Evolutionary conservation across 1,284 basidiomycete species (phyloP).

Genomic region (Leccinum angustisporum): DNA sequence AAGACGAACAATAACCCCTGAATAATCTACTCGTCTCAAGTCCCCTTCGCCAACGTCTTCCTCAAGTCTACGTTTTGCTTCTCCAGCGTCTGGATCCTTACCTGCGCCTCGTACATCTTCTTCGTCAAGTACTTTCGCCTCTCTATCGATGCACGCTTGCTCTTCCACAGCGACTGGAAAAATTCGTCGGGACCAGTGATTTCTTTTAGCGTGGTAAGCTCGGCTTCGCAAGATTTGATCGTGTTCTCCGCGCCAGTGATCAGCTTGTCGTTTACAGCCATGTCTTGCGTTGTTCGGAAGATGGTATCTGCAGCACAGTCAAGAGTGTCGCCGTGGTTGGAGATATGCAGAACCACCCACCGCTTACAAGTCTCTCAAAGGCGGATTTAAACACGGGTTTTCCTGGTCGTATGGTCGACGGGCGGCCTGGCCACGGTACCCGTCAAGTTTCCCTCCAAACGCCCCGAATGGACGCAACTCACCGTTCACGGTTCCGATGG

Average conservation of each 20-base stretch:
- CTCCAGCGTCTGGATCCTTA: constrained; percentile 69
- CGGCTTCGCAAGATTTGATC: constrained; percentile 74
- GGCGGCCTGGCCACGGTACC: constrained; percentile 58
- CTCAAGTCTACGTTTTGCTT: constrained; percentile 67
- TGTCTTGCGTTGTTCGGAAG: constrained; percentile 83
- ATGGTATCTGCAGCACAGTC: constrained; percentile 54
- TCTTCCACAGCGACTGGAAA: constrained; percentile 43
- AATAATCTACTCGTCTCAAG: constrained; percentile 10
- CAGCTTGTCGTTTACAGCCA: constrained; percentile 73
- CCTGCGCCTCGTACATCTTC: constrained; percentile 72
- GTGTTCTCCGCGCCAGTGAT: constrained; percentile 67
- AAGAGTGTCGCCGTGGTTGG: background rate
- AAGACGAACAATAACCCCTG: background rate
- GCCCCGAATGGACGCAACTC: constrained; percentile 13
- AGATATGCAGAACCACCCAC: constrained; percentile 41
- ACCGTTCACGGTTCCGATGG: constrained; percentile 78
- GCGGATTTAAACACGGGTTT: constrained; percentile 88
- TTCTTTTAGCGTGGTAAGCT: constrained; percentile 66
- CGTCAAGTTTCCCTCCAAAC: background rate
- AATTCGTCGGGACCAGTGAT: constrained; percentile 50
- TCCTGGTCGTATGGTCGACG: constrained; percentile 82
- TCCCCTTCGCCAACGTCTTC: constrained; percentile 49
- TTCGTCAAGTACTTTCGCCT: constrained; percentile 69
- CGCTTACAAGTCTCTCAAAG: constrained; percentile 78
- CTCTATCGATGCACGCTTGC: constrained; percentile 53